phyloP scores from a whole-genome alignment of 1,284 basidiomycete genomes.

The Sanghuangporus baumii region DNA sequence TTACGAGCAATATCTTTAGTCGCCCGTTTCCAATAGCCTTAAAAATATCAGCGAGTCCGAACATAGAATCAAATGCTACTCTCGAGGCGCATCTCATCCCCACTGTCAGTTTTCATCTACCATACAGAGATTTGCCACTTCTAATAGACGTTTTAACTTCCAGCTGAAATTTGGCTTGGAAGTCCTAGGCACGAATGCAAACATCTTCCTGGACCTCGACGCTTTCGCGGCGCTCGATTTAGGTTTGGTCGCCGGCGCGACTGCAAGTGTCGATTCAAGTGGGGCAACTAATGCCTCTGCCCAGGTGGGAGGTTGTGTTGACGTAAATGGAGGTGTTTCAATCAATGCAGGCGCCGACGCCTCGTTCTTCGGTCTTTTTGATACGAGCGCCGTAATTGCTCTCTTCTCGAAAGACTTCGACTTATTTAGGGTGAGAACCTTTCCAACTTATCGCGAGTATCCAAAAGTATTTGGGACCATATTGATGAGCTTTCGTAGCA shows the following conservation, averaged over 20 bases:
- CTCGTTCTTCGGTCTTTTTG: conserved; percentile 27
- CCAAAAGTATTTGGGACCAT: no score
- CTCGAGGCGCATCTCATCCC: conserved; percentile 46
- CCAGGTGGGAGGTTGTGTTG: conserved; percentile 24
- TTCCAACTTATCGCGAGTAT: neutral
- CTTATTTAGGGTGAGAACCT: conserved; percentile 23
- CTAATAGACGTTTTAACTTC: neutral
- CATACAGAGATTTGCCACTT: neutral
- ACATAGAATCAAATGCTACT: conserved; percentile 33
- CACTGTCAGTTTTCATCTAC: conserved; percentile 21
- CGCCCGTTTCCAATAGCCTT: conserved; percentile 29
- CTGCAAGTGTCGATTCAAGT: conserved; percentile 1
- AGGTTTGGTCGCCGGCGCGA: conserved; percentile 26
- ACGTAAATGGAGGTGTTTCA: conserved; percentile 23
- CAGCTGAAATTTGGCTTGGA: conserved; percentile 38
- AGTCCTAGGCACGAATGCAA: conserved; percentile 34
- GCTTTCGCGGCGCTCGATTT: conserved; percentile 35
- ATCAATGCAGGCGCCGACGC: conserved; percentile 26
- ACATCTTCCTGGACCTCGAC: conserved; percentile 41
- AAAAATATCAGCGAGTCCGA: conserved; percentile 36
- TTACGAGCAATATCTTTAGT: neutral
- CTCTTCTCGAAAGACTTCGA: conserved; percentile 27
- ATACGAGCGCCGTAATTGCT: conserved; percentile 22
- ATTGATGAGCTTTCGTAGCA: neutral
- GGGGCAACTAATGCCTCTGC: neutral